Evolutionary conservation across 345 rosid species (phyloP).

Genomic region (Hibiscus tridactylites): DNA sequence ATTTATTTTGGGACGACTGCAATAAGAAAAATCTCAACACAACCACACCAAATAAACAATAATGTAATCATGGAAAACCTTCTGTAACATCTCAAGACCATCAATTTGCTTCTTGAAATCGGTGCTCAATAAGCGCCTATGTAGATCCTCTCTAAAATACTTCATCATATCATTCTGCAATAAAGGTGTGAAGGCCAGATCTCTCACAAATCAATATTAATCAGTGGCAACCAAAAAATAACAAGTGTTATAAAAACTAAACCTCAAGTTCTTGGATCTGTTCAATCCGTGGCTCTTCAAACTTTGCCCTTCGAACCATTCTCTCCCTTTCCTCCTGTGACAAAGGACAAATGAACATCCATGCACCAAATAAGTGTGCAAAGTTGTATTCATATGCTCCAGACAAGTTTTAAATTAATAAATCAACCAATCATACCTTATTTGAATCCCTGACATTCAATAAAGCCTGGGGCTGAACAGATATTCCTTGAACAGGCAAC

Average conservation of each 20-base stretch:
- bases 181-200: constrained; percentile 11
- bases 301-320: constrained; percentile 77
- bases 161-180: constrained; percentile 89
- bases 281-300: constrained; percentile 85
- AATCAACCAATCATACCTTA: constrained; percentile 49
- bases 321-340: constrained; percentile 94
- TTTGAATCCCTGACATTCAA: constrained; percentile 86
- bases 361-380: background rate
- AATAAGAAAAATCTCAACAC: constrained; percentile 3
- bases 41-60: constrained; percentile 1
- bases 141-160: constrained; percentile 89
- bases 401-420: background rate
- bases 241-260: constrained; percentile 9
- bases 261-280: constrained; percentile 99
- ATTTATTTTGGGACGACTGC: constrained; percentile 10
- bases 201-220: constrained; percentile 10
- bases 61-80: constrained; percentile 38
- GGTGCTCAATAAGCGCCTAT: constrained; percentile 70
- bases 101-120: constrained; percentile 97
- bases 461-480: constrained; percentile 79
- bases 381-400: background rate
- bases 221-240: constrained; percentile 3
- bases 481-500: constrained; percentile 65
- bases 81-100: constrained; percentile 93
- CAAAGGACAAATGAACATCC: background rate